phyloP scores from a whole-genome alignment of 805 yeast genomes.

The Nakazawaea sp. region DNA sequence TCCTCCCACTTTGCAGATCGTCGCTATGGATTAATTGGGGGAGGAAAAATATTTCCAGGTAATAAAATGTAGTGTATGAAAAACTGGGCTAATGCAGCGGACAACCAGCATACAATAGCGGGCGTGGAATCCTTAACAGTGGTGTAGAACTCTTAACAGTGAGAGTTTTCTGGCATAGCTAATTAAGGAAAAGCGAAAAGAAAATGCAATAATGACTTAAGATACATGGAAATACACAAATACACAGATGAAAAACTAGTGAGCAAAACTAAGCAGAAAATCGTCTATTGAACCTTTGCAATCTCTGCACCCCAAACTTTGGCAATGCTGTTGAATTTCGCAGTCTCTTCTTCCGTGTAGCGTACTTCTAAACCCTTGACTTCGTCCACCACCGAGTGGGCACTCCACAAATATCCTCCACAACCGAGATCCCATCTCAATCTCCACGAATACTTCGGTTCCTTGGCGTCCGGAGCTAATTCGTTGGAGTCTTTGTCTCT shows the following conservation, averaged over 20 bases:
- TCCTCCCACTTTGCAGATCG: too few relatives aligned
- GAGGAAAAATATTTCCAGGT: too few relatives aligned
- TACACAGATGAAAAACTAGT: too few relatives aligned
- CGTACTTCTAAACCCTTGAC: constrained; percentile 6
- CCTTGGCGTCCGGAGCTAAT: constrained; percentile 29
- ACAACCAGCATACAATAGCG: too few relatives aligned
- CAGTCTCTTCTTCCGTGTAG: constrained; percentile 3
- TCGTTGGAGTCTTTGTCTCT: constrained; percentile 20
- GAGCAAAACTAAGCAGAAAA: background rate
- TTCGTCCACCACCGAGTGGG: constrained; percentile 8
- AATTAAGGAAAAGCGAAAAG: too few relatives aligned
- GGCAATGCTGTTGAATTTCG: constrained; percentile 1
- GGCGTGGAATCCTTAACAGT: too few relatives aligned
- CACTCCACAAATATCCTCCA: constrained; percentile 11
- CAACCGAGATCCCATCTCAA: constrained; percentile 10
- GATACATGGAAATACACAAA: background rate
- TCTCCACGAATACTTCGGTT: constrained; percentile 49
- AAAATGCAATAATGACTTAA: background rate
- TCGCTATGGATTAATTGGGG: too few relatives aligned
- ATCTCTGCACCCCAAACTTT: constrained; percentile 7
- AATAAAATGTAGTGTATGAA: too few relatives aligned
- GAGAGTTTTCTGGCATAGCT: too few relatives aligned
- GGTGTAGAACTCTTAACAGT: too few relatives aligned
- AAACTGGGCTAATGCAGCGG: too few relatives aligned
- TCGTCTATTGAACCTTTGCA: background rate